Conservation (phyloP, 768 basidiomycete genomes). For the Boletus reticulatus region DNA sequence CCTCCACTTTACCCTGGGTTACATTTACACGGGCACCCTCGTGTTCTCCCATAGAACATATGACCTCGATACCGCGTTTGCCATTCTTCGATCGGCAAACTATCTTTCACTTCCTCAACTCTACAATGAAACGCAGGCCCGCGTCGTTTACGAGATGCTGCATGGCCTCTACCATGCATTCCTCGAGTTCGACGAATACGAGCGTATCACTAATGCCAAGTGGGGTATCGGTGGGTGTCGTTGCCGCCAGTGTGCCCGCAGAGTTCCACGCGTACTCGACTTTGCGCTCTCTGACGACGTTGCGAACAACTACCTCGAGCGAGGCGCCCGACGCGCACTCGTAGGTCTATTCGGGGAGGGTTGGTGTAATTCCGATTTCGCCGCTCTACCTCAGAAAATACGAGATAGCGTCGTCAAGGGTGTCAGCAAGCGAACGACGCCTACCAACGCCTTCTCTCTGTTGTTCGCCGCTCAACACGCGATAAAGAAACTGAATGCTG, state of each 20-base stretch:
- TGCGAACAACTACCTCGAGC: constrained; percentile 64
- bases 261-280: constrained; percentile 79
- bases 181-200: constrained; percentile 76
- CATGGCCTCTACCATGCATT: constrained; percentile 89
- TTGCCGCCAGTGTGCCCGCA: constrained; percentile 78
- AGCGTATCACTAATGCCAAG: constrained; percentile 64
- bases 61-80: constrained; percentile 89
- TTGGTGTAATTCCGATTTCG: constrained; percentile 85
- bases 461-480: constrained; percentile 67
- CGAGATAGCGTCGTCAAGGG: constrained; percentile 72
- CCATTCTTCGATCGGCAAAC: constrained; percentile 78
- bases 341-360: constrained; percentile 85
- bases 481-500: constrained; percentile 47
- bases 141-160: constrained; percentile 84
- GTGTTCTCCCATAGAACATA: constrained; percentile 90
- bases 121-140: constrained; percentile 75
- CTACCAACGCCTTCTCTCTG: constrained; percentile 63
- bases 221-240: constrained; percentile 86
- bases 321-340: constrained; percentile 70
- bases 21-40: constrained; percentile 93
- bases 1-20: constrained; percentile 91
- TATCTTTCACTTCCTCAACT: constrained; percentile 78
- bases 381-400: constrained; percentile 59
- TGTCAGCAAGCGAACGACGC: constrained; percentile 64
- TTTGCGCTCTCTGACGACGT: constrained; percentile 80